A percentile compares a stretch with the other conserved stretches of the same genome.
phyloP scores from a whole-genome alignment of 176 grass and related monocot species.

The Triticum timopheevii region DNA sequence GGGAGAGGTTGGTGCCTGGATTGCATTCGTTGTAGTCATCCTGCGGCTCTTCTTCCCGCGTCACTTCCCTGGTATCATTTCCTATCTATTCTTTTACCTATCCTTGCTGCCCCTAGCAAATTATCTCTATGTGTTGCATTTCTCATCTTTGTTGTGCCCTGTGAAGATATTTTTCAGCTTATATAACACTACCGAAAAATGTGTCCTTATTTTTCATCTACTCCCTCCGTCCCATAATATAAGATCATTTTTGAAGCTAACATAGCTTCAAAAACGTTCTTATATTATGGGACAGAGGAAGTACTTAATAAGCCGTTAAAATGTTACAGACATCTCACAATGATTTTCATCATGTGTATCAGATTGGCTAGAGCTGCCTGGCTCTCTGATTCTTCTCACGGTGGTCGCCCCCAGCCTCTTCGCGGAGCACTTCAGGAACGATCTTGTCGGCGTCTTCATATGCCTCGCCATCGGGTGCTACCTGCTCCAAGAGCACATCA shows the following conservation, averaged over 20 bases:
- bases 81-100: neutral
- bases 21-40: slow-evolving; percentile 68
- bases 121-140: neutral
- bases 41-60: slow-evolving; percentile 89
- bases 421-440: slow-evolving; percentile 47
- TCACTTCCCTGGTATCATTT: slow-evolving; percentile 67
- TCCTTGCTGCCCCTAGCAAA: neutral
- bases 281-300: no score
- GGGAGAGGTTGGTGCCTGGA: slow-evolving; percentile 87
- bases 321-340: neutral
- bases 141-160: neutral
- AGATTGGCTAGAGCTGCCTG: slow-evolving; percentile 96
- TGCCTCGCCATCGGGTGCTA: slow-evolving; percentile 85
- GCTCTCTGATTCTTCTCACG: slow-evolving; percentile 68
- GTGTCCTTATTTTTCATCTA: neutral
- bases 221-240: no score
- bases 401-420: slow-evolving; percentile 74
- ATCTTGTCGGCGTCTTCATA: slow-evolving; percentile 46
- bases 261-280: no score
- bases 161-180: neutral
- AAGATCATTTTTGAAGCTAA: no score
- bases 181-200: neutral
- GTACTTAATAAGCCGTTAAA: neutral
- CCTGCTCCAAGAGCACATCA: slow-evolving; percentile 89
- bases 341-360: slow-evolving; percentile 6